Evolutionary conservation across 495 filamentous ascomycete genomes (phyloP).

Genomic region (Stereocaulon alpinum): DNA sequence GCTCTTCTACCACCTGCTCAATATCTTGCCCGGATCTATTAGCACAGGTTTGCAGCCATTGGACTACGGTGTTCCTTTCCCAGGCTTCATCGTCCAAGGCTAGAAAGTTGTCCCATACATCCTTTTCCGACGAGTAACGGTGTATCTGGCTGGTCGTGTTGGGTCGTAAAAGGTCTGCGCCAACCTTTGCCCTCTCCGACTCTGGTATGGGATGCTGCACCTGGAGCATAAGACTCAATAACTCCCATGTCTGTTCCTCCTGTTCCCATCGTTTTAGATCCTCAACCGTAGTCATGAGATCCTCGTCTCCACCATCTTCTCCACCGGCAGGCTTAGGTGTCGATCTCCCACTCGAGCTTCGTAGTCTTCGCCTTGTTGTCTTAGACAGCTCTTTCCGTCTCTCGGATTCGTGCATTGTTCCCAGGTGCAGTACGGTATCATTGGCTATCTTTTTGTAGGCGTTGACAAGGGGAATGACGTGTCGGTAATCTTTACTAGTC

Average conservation of each 20-base stretch:
- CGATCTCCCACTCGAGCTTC: conserved; percentile 15
- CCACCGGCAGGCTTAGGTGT: neutral
- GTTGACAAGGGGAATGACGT: conserved; percentile 25
- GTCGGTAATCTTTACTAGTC: conserved; percentile 9
- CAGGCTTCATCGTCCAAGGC: conserved; percentile 56
- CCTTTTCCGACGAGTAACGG: conserved; percentile 50
- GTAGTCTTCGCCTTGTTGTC: conserved; percentile 14
- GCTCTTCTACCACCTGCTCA: conserved; percentile 61
- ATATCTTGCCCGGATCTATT: conserved; percentile 53
- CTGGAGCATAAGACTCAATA: conserved; percentile 56
- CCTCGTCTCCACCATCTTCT: conserved; percentile 1
- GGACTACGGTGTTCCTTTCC: conserved; percentile 64
- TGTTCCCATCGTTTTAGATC: conserved; percentile 55
- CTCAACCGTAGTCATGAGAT: conserved; percentile 26
- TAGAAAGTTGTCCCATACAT: conserved; percentile 56
- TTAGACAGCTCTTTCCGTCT: conserved; percentile 24
- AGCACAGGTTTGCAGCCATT: conserved; percentile 73
- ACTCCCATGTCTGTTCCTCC: conserved; percentile 80
- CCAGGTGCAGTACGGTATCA: conserved; percentile 26
- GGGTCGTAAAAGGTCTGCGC: conserved; percentile 26
- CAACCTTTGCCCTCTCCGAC: conserved; percentile 29
- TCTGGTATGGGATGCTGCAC: conserved; percentile 36
- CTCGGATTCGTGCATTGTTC: conserved; percentile 26
- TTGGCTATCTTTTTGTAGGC: conserved; percentile 28
- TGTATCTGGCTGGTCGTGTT: conserved; percentile 34